phyloP scores from a whole-genome alignment of 2,329 filamentous ascomycete species.

The Dendrostoma leiphaemia region DNA sequence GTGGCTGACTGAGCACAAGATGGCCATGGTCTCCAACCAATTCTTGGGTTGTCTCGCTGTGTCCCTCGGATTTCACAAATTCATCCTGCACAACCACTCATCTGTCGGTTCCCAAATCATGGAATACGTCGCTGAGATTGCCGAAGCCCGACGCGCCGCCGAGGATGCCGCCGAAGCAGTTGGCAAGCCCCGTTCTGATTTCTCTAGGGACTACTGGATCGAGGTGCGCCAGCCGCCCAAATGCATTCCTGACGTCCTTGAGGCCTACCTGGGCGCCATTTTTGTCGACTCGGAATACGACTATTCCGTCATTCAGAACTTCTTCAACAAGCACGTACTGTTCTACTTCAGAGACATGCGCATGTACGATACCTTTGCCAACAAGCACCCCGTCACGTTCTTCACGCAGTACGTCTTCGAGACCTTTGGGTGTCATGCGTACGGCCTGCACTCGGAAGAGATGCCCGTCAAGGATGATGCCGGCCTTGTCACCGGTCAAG shows the following conservation, averaged over 20 bases:
- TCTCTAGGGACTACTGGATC: slow-evolving; percentile 68
- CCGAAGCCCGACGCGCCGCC: slow-evolving; percentile 35
- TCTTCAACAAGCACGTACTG: slow-evolving; percentile 73
- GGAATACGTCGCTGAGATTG: slow-evolving; percentile 58
- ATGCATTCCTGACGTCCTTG: slow-evolving; percentile 78
- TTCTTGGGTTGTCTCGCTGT: slow-evolving; percentile 84
- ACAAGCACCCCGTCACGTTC: slow-evolving; percentile 78
- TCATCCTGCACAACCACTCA: slow-evolving; percentile 59
- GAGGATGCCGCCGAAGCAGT: slow-evolving; percentile 31
- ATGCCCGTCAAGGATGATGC: slow-evolving; percentile 34
- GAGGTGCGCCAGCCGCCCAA: slow-evolving; percentile 65
- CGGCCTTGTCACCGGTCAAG: slow-evolving; percentile 28
- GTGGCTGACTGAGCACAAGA: slow-evolving; percentile 98
- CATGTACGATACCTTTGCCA: slow-evolving; percentile 83
- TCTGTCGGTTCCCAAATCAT: slow-evolving; percentile 43
- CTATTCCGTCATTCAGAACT: slow-evolving; percentile 68
- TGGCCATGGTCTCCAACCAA: slow-evolving; percentile 98
- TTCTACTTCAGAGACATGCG: slow-evolving; percentile 84
- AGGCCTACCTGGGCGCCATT: slow-evolving; percentile 84
- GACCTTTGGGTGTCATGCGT: slow-evolving; percentile 62
- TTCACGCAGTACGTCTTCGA: slow-evolving; percentile 63
- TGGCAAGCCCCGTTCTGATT: slow-evolving; percentile 35
- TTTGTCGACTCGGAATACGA: slow-evolving; percentile 88
- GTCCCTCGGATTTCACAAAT: slow-evolving; percentile 71
- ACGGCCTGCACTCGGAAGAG: slow-evolving; percentile 54